Evolutionary conservation across 1,284 basidiomycete genomes (phyloP), one percentile per base, ranked within the genome.

Genomic region (Cutaneotrichosporon daszewskae): DNA sequence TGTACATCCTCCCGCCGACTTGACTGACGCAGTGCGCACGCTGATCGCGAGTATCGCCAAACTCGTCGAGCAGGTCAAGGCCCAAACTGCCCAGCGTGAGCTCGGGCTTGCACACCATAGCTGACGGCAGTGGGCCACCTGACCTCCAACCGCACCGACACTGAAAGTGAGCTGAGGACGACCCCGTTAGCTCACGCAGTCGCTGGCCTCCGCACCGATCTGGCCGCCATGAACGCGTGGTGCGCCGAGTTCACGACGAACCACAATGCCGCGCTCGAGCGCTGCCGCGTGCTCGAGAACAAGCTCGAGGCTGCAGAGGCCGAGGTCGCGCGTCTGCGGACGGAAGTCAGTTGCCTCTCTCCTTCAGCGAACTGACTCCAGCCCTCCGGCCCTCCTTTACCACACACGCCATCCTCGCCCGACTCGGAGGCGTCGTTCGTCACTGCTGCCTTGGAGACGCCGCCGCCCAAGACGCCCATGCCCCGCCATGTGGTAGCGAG

Each of bases 41-140:
- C 32, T 41, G 22, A 26, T 23, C 8, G 18, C 18, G 20, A 23
- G 18, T 12, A 23, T 41, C 16, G 23, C 33, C n/a, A 27, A 22
- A 4, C 32, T 41, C 1, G 31, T 31, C 2, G 16, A n/a, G 17
- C 33, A 32, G 24, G 17, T 41, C 3, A 18, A 24, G 5, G 22
- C 26, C 16, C 39, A 41, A 32, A 32, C 25, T 18, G 24, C 31
- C 1, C 39, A 41, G 25, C 32, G 39, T 41, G 17, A 26, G 39
- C 16, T 20, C 12, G 12, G 18, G 7, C n/a, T n/a, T 22, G 12
- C 13, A 9, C 8, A 22, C 28, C 19, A 16, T 31, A 9, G 28
- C 28, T 31, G 28, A 31, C 13, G 14, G 9, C 7, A 31, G 28
- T 31, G 28, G 28, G 13, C 14, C 13, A 6, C 7, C 7, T 31